Conservation (phyloP, 306 rosid species). For the Carpinus viminea region DNA sequence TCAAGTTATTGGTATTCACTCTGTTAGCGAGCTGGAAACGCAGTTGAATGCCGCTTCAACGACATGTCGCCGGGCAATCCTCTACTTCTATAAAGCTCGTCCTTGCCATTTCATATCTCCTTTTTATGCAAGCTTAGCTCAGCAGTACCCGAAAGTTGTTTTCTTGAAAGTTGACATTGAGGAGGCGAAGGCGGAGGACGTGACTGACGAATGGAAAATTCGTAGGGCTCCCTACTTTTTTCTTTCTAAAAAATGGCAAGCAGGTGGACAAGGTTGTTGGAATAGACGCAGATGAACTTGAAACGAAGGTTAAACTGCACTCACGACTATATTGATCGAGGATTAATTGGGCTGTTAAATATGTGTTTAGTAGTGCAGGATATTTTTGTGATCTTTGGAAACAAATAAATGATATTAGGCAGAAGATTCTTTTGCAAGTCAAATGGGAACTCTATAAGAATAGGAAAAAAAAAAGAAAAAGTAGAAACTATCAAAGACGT, state of each 20-base stretch:
- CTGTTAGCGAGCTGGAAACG: constrained; percentile 51
- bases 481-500: too few species aligned
- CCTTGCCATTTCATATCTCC: constrained; percentile 81
- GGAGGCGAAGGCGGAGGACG: constrained; percentile 45
- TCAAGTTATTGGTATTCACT: constrained; percentile 60
- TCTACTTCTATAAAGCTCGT: constrained; percentile 60
- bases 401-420: too few species aligned
- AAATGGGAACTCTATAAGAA: too few species aligned
- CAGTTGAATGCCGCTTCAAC: constrained; percentile 69
- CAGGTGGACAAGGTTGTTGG: constrained; percentile 70
- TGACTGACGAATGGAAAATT: constrained; percentile 63
- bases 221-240: constrained; percentile 76
- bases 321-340: background rate
- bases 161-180: constrained; percentile 78
- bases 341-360: too few species aligned
- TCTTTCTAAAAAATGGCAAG: constrained; percentile 62
- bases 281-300: constrained; percentile 57
- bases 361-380: too few species aligned
- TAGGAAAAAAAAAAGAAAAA: too few species aligned
- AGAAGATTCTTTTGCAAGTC: too few species aligned
- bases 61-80: constrained; percentile 60
- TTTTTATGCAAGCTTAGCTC: constrained; percentile 66
- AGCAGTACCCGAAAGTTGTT: constrained; percentile 59
- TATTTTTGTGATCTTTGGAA: too few species aligned
- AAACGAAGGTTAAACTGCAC: constrained; percentile 61